Base-by-base conservation (phyloP, 331 rosid species). In the Malus hybrid region DNA sequence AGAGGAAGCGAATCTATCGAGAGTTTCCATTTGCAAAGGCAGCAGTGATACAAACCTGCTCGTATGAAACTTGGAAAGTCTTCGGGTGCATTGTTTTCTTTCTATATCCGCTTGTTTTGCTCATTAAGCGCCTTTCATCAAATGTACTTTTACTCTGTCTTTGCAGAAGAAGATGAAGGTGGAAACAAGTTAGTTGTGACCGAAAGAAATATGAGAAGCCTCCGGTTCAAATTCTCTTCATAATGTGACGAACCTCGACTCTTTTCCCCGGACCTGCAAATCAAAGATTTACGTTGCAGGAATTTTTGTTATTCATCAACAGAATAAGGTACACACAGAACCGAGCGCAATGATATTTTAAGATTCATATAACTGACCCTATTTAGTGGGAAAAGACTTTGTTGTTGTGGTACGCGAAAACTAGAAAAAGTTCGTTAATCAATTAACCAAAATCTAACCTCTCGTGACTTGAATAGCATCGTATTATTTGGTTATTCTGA, bases 61-160 rank as follows among this genome's bases (percentile, higher is more conserved):
- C 99, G 87, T 69, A 94, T 84, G 78, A 94, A 94, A 85, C 77
- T 92, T 76, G 99, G 99, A 79, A 94, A 94, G 77, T 86, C 91
- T 4, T 87, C 97, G 2, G 97, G 99, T 32, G 77, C 99, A 77
- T 90, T 92, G 72, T 92, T 94, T 79, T 92, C 97, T 75, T 73
- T 90, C 74, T 92, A 97, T 72, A 84, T 62, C 79, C 93, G 86
- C 86, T 30, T 88, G 82, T 94, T 94, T 85, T 94, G 97, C 77
- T 92, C 93, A 19, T 66, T 61, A 94, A 89, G 8, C 97, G 90
- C 34, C 81, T 86, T 77, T 94, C 97, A 61, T 90, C 96, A 19
- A 81, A 94, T 1, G 97, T 96, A 82, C 81, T 92, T 75, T 70
- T 85, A 71, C 60, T 75, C 86, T n/a, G 97, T 85, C 79, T 94